phyloP scores from a whole-genome alignment of 2,329 filamentous ascomycete species.

The Onygenales sp. region DNA sequence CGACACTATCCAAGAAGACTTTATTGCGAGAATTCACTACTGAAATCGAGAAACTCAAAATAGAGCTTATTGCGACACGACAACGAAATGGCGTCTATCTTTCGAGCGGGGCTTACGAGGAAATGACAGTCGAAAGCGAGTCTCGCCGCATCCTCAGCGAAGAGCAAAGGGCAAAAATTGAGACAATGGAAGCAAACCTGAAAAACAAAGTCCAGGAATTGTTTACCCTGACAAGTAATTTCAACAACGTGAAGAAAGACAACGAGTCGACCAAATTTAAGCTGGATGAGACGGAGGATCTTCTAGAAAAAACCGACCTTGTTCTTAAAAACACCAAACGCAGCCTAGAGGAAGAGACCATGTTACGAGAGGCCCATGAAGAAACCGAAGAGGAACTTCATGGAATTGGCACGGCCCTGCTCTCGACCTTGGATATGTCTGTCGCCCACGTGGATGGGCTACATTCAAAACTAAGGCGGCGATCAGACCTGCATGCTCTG shows the following conservation, averaged over 20 bases:
- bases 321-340: slow-evolving; percentile 69
- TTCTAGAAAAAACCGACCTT: slow-evolving; percentile 80
- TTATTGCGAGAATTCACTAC: slow-evolving; percentile 78
- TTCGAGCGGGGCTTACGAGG: slow-evolving; percentile 78
- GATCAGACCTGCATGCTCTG: slow-evolving; percentile 69
- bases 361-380: slow-evolving; percentile 73
- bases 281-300: slow-evolving; percentile 68
- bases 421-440: slow-evolving; percentile 67
- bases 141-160: slow-evolving; percentile 83
- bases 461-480: slow-evolving; percentile 76
- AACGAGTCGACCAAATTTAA: slow-evolving; percentile 65
- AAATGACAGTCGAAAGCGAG: slow-evolving; percentile 85
- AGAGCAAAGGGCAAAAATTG: slow-evolving; percentile 84
- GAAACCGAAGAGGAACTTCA: slow-evolving; percentile 71
- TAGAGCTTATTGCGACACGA: slow-evolving; percentile 82
- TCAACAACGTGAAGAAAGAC: slow-evolving; percentile 82
- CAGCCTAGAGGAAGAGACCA: slow-evolving; percentile 67
- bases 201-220: slow-evolving; percentile 91
- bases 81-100: slow-evolving; percentile 94
- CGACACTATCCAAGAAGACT: slow-evolving; percentile 85
- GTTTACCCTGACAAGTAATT: slow-evolving; percentile 73
- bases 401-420: slow-evolving; percentile 62
- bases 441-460: slow-evolving; percentile 72
- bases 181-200: slow-evolving; percentile 81
- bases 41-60: slow-evolving; percentile 92